A percentile compares a stretch with the other conserved stretches of the same genome.
Evolutionary conservation across 2,329 filamentous ascomycete species (phyloP).

Genomic region (Bimuria novae-zelandiae): DNA sequence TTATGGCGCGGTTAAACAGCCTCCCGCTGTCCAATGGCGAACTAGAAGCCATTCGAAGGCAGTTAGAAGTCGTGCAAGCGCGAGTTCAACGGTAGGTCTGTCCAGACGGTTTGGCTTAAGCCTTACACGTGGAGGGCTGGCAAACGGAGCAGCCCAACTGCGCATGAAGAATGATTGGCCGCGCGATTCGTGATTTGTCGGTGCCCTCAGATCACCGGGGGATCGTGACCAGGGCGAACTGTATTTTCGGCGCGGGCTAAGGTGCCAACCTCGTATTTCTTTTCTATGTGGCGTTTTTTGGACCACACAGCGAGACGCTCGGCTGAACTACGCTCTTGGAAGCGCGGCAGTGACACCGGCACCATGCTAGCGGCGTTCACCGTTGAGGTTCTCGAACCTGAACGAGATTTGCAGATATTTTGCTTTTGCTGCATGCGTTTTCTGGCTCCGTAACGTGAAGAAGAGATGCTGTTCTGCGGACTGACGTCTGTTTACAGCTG

Average conservation of each 20-base stretch:
- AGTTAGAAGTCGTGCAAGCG: not conserved
- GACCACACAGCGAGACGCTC: conserved; percentile 2
- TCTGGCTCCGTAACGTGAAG: no score
- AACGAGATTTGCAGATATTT: not conserved
- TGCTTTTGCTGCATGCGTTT: no score
- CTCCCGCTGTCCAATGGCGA: not conserved
- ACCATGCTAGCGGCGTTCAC: not conserved
- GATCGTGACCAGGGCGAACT: not conserved
- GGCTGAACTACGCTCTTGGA: not conserved
- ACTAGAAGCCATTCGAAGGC: conserved; percentile 5
- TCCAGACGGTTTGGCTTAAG: not conserved
- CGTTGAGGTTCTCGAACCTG: not conserved
- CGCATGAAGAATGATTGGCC: not conserved
- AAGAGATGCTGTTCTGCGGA: no score
- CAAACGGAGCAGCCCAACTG: not conserved
- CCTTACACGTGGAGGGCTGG: conserved; percentile 2
- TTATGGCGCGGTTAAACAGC: not conserved
- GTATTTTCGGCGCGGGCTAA: not conserved
- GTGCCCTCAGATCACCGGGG: conserved; percentile 1
- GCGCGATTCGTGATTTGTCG: not conserved
- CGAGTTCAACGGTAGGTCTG: not conserved
- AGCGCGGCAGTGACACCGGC: not conserved
- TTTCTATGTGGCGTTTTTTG: conserved; percentile 5
- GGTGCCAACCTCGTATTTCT: not conserved
- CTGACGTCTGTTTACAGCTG: conserved; percentile 13